phyloP scores from a whole-genome alignment of 306 rosid species.

The Lathyrus sativus region DNA sequence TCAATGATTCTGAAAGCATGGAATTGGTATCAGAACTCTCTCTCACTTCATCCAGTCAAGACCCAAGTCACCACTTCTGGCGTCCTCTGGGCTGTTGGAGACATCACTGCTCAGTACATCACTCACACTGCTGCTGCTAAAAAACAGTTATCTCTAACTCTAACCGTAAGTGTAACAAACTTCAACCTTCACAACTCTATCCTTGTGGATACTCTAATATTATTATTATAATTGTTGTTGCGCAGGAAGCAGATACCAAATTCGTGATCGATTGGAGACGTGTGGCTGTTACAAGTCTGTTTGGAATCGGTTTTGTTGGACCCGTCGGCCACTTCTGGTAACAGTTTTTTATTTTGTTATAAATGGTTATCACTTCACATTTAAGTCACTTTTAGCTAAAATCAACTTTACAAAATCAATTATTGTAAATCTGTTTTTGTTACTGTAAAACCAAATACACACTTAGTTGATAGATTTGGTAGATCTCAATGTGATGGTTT shows the following conservation, averaged over 20 bases:
- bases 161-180: conserved; percentile 34
- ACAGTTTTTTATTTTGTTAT: no score
- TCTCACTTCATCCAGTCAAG: conserved; percentile 69
- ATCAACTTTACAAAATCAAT: no score
- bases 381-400: no score
- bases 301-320: conserved; percentile 83
- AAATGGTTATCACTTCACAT: no score
- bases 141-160: conserved; percentile 35
- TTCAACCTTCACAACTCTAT: not conserved
- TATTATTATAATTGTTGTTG: not conserved
- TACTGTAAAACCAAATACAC: no score
- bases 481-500: no score
- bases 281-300: conserved; percentile 70
- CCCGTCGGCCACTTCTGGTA: conserved; percentile 92
- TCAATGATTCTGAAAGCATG: conserved; percentile 55
- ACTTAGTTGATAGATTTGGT: no score
- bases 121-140: conserved; percentile 52
- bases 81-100: conserved; percentile 76
- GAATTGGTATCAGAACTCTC: conserved; percentile 80
- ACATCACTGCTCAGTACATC: conserved; percentile 73
- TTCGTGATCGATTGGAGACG: conserved; percentile 68
- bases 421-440: no score
- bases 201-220: no score
- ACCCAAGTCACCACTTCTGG: conserved; percentile 77
- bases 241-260: conserved; percentile 43